phyloP scores from a whole-genome alignment of 257 asterid species.

The Cruciata laevipes region DNA sequence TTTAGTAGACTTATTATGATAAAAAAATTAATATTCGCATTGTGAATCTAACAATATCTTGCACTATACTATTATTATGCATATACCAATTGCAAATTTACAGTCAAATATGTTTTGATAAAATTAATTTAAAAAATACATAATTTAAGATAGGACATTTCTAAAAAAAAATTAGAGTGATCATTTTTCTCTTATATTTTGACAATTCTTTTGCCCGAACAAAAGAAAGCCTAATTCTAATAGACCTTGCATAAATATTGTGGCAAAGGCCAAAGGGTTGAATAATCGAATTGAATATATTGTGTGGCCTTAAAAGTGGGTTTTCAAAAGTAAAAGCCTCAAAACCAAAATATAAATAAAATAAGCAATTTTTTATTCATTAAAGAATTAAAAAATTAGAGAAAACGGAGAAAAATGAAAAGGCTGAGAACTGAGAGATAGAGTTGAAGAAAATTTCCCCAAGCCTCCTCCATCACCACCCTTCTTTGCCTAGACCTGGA shows the following conservation, averaged over 20 bases:
- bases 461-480: background rate
- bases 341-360: constrained; percentile 6
- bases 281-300: background rate
- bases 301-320: constrained; percentile 11
- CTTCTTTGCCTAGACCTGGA: too few species aligned
- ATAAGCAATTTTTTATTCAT: background rate
- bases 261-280: constrained; percentile 18
- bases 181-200: too few species aligned
- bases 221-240: background rate
- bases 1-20: too few species aligned
- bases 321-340: constrained; percentile 16
- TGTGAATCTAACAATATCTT: too few species aligned
- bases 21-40: too few species aligned
- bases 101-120: too few species aligned
- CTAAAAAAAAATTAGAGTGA: too few species aligned
- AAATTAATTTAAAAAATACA: too few species aligned
- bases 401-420: background rate
- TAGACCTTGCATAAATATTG: background rate
- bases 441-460: constrained; percentile 7
- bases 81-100: too few species aligned
- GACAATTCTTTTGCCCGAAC: background rate
- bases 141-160: too few species aligned
- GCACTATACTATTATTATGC: too few species aligned
- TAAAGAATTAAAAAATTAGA: background rate
- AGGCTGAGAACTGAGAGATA: constrained; percentile 5